Evolutionary conservation across 805 yeast species (phyloP).

Genomic region (Candida krabiensis): DNA sequence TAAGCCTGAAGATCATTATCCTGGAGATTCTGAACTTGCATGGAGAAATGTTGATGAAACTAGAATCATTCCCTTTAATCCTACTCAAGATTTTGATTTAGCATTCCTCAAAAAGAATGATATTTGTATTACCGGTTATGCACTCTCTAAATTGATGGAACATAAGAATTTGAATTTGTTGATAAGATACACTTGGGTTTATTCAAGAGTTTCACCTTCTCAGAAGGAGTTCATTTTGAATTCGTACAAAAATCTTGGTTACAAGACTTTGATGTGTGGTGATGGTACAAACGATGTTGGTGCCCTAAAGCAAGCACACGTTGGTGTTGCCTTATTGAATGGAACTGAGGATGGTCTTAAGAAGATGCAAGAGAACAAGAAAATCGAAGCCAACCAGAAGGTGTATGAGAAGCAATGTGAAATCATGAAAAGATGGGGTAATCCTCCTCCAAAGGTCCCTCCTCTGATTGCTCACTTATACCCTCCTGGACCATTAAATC

Average conservation of each 20-base stretch:
- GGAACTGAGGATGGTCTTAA: constrained; percentile 95
- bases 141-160: constrained; percentile 62
- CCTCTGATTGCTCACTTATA: constrained; percentile 86
- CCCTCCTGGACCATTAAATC: constrained; percentile 94
- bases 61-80: constrained; percentile 62
- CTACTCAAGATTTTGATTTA: constrained; percentile 55
- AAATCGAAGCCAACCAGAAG: constrained; percentile 58
- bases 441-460: constrained; percentile 84
- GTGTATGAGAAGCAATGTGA: constrained; percentile 85
- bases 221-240: constrained; percentile 92
- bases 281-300: constrained; percentile 99
- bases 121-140: constrained; percentile 91
- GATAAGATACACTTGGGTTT: constrained; percentile 91
- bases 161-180: constrained; percentile 71
- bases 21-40: constrained; percentile 55
- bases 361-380: constrained; percentile 80
- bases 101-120: constrained; percentile 66
- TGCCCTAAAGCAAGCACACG: constrained; percentile 96
- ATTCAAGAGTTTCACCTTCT: constrained; percentile 94
- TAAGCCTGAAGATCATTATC: constrained; percentile 69
- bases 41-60: constrained; percentile 88
- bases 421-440: constrained; percentile 77
- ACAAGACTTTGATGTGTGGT: constrained; percentile 97
- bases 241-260: constrained; percentile 82
- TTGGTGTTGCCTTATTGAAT: constrained; percentile 95